Evolutionary conservation across 2,329 filamentous ascomycete genomes (phyloP), one percentile per base, ranked within the genome.

Genomic region (Zopfia rhizophila): DNA sequence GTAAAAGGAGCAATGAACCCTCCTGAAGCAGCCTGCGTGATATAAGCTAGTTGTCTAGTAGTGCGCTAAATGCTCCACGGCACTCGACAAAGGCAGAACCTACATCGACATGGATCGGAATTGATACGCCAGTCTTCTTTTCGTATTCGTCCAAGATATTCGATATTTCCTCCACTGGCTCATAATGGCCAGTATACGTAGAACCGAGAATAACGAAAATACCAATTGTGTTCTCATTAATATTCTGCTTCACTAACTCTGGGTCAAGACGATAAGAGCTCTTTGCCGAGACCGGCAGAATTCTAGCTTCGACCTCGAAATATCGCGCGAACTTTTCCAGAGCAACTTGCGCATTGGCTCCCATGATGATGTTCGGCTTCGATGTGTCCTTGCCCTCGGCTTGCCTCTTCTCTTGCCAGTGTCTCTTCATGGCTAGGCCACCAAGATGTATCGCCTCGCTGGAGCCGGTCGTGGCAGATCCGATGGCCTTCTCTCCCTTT

Each of bases 171-270:
- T 88, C 82, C 0, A 90, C 86, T 0, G 86, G 85, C 68, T 90
- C 87, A 52, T 86, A 90, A 61, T 90, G 85, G 0, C 87, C 87
- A 0, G 87, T 90, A 56, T 90, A 90, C 0, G 87, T 90, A 38
- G 80, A 85, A 3, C 87, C 87, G 4, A 90, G 61, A 40, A 90
- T 90, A 0, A 87, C 84, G 60, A 88, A 90, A 0, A 90, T 75
- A n/a, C 87, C 87, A 56, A 90, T 89, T 0, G 87, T 90, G 56
- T 90, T 90, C 69, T 90, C 87, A 51, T 90, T 86, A 23, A 90
- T 79, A 52, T 87, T 86, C 57, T 89, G 66, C 59, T 80, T 82
- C 1, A 89, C 83, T 18, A 85, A 69, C 3, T 82, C 76, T 0
- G 86, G 82, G 55, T 90, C 85, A 6, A 90, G 75, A 22, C 84